A percentile compares a stretch with the other conserved stretches of the same genome.
phyloP scores from a whole-genome alignment of 2,329 filamentous ascomycete species.

The Botrytis pseudocinerea region DNA sequence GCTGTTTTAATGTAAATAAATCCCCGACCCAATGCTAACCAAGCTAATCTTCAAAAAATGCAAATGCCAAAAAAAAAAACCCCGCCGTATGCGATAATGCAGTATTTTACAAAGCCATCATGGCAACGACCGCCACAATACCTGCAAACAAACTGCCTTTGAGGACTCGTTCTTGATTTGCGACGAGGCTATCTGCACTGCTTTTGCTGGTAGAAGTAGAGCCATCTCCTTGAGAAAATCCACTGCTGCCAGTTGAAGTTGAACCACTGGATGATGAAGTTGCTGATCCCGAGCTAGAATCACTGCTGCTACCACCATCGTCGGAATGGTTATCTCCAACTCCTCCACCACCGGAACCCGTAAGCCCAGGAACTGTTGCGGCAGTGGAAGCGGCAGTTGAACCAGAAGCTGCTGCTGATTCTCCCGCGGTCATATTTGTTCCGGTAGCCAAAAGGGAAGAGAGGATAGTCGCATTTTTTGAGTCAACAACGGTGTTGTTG shows the following conservation, averaged over 20 bases:
- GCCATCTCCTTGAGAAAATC: slow-evolving; percentile 40
- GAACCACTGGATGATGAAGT: slow-evolving; percentile 29
- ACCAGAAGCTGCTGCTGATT: slow-evolving; percentile 43
- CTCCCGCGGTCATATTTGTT: slow-evolving; percentile 62
- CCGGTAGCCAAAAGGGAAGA: slow-evolving; percentile 81
- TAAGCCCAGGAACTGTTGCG: slow-evolving; percentile 56
- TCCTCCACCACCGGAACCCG: slow-evolving; percentile 45
- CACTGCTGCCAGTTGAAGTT: slow-evolving; percentile 31
- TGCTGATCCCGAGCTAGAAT: slow-evolving; percentile 25
- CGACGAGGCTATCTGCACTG: slow-evolving; percentile 33
- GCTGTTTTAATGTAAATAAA: not conserved
- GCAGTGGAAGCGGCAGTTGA: slow-evolving; percentile 38
- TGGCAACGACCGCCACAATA: slow-evolving; percentile 38
- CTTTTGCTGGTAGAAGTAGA: slow-evolving; percentile 24
- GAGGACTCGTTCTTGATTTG: slow-evolving; percentile 33
- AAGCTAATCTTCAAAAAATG: not conserved
- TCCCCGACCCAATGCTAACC: not conserved
- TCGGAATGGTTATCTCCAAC: slow-evolving; percentile 1
- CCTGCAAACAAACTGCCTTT: slow-evolving; percentile 39
- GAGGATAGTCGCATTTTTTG: slow-evolving; percentile 72
- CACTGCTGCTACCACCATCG: not conserved
- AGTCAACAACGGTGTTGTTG: slow-evolving; percentile 76
- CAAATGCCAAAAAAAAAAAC: not conserved
- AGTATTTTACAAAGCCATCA: slow-evolving; percentile 38
- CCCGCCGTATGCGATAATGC: not conserved